Conservation (phyloP, 495 filamentous ascomycete species). For the Chaetomidium leptoderma region DNA sequence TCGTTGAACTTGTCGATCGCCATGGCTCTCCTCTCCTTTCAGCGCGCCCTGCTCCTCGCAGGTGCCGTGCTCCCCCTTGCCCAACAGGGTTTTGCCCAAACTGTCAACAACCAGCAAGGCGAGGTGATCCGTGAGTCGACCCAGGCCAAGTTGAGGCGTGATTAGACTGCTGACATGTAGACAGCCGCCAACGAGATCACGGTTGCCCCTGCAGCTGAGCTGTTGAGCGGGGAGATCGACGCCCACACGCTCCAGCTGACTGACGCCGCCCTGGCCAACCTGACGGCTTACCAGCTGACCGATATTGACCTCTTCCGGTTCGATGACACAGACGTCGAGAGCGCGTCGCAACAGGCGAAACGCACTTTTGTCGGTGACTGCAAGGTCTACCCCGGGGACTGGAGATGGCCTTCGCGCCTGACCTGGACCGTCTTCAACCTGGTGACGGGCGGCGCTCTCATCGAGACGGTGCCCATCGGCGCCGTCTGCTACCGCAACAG, state of each 20-base stretch:
- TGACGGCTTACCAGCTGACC: conserved; percentile 14
- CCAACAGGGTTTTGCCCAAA: conserved; percentile 10
- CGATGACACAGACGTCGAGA: not conserved
- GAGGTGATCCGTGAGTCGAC: conserved; percentile 5
- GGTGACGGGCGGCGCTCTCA: conserved; percentile 31
- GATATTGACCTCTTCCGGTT: conserved; percentile 19
- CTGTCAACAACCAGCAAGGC: conserved; percentile 6
- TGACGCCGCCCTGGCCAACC: conserved; percentile 21
- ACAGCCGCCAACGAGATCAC: conserved; percentile 17
- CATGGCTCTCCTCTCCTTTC: conserved; percentile 14
- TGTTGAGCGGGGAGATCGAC: not conserved
- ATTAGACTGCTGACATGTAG: not conserved
- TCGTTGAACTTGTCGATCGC: conserved; percentile 14
- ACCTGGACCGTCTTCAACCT: conserved; percentile 46
- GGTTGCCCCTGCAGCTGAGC: conserved; percentile 16
- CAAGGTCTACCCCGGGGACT: conserved; percentile 50
- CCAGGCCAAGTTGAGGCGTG: not conserved
- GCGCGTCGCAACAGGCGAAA: not conserved
- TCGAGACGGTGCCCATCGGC: conserved; percentile 24
- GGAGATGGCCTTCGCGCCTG: conserved; percentile 38
- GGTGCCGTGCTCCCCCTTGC: conserved; percentile 6
- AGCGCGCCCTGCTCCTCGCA: conserved; percentile 15
- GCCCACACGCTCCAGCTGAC: conserved; percentile 15
- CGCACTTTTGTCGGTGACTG: conserved; percentile 29
- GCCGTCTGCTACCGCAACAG: conserved; percentile 47